A percentile compares a stretch with the other conserved stretches of the same genome.
Conservation (phyloP, 2,329 filamentous ascomycete genomes). For the Monosporascus sp. region DNA sequence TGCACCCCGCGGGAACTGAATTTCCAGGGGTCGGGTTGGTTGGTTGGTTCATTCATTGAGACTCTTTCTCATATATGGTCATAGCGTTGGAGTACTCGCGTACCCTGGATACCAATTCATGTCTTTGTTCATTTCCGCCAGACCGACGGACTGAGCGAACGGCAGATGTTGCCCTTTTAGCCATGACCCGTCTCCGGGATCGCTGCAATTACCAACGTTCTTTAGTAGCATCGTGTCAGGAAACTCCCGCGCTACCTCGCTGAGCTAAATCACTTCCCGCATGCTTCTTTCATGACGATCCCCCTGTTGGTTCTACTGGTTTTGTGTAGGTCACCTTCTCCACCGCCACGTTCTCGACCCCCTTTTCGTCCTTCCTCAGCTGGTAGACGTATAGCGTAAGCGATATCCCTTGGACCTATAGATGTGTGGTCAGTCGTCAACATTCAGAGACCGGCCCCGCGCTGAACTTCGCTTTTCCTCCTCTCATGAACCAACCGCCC, state of each 20-base stretch:
- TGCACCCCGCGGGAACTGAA: too few relatives aligned
- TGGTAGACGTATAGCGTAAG: slow-evolving; percentile 94
- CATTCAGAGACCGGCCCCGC: slow-evolving; percentile 14
- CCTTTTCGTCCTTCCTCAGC: slow-evolving; percentile 69
- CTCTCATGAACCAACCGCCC: neutral
- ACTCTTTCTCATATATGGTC: slow-evolving; percentile 4
- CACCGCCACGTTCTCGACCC: slow-evolving; percentile 73
- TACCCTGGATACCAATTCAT: slow-evolving; percentile 16
- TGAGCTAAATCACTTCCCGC: slow-evolving; percentile 8
- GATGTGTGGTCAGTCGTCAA: slow-evolving; percentile 2
- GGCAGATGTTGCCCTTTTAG: neutral
- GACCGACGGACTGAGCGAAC: neutral
- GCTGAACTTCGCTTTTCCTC: neutral
- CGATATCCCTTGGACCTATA: slow-evolving; percentile 88
- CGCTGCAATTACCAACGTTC: neutral
- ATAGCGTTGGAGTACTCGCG: slow-evolving; percentile 21
- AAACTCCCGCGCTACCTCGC: neutral
- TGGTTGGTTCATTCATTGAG: neutral
- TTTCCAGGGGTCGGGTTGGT: neutral
- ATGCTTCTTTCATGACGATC: slow-evolving; percentile 37
- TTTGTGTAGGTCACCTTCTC: slow-evolving; percentile 86
- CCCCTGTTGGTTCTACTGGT: slow-evolving; percentile 54
- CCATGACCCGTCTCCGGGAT: neutral
- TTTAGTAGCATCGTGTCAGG: neutral
- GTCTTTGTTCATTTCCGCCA: slow-evolving; percentile 2